Percentiles rank a stretch among this genome's conserved stretches.
These are phyloP conservation scores for Lactifluus volemus DNA, from an alignment of 768 basidiomycete genomes.

Conservation along the genomic window DNA sequence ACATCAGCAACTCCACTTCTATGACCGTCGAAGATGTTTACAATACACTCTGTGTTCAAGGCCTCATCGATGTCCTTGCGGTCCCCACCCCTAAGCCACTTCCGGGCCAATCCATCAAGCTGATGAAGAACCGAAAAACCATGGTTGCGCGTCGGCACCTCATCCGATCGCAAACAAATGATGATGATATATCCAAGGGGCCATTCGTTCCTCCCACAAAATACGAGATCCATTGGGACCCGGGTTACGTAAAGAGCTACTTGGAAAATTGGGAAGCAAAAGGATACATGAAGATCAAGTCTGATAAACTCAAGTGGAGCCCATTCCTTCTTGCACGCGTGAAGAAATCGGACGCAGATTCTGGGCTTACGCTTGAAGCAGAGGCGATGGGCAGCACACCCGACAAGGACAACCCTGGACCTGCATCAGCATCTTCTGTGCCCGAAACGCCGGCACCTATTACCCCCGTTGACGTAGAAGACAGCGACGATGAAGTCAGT, in stretches of 20 bases:
- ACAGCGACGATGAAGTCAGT: slow-evolving; percentile 2
- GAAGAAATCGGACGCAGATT: slow-evolving; percentile 24
- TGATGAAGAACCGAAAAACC: slow-evolving; percentile 56
- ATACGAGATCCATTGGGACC: slow-evolving; percentile 74
- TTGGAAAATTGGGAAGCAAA: slow-evolving; percentile 66
- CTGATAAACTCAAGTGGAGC: slow-evolving; percentile 90
- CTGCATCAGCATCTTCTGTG: slow-evolving; percentile 10
- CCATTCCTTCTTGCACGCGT: slow-evolving; percentile 70
- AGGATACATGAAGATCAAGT: slow-evolving; percentile 64
- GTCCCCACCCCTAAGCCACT: slow-evolving; percentile 51
- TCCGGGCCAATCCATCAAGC: slow-evolving; percentile 74
- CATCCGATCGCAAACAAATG: slow-evolving; percentile 44
- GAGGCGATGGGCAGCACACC: slow-evolving; percentile 6
- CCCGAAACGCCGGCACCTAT: slow-evolving; percentile 17
- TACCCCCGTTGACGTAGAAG: slow-evolving; percentile 10
- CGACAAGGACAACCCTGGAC: slow-evolving; percentile 12
- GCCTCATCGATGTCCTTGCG: slow-evolving; percentile 57
- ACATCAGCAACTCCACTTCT: slow-evolving; percentile 76
- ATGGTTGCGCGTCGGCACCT: slow-evolving; percentile 57
- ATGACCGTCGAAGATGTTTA: slow-evolving; percentile 90
- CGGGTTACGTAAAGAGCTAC: slow-evolving; percentile 53
- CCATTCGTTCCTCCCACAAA: slow-evolving; percentile 55
- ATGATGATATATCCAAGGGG: slow-evolving; percentile 37
- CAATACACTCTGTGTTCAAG: slow-evolving; percentile 58
- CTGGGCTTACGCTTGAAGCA: slow-evolving; percentile 3